A percentile compares a stretch with the other conserved stretches of the same genome.
Conservation (phyloP, 176 grass and related monocot genomes). For the Rhipidocladum racemiflorum region DNA sequence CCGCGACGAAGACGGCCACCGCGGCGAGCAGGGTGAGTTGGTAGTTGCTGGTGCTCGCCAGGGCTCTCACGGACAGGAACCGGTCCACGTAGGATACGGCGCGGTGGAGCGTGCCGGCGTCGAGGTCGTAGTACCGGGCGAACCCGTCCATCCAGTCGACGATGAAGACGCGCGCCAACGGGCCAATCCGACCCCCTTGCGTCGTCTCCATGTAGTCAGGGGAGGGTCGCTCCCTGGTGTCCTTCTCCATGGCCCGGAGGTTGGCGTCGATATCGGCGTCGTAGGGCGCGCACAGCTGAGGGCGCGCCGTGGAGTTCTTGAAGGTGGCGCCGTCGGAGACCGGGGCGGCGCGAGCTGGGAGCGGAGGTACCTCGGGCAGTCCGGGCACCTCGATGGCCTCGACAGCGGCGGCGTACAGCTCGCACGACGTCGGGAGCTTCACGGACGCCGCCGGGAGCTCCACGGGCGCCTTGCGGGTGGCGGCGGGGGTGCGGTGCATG, state of each 20-base stretch:
- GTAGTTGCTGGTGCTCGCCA: not conserved
- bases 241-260: conserved; percentile 8
- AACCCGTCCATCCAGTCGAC: not conserved
- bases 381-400: not conserved
- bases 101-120: not conserved
- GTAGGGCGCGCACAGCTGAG: not conserved
- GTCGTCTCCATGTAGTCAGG: conserved; percentile 16
- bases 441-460: not conserved
- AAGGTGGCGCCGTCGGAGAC: not conserved
- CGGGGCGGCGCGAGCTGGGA: not conserved
- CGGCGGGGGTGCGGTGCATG: not conserved
- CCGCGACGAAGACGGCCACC: not conserved
- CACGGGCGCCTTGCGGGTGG: not conserved
- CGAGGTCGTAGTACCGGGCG: not conserved
- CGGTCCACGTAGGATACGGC: not conserved
- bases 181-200: not conserved
- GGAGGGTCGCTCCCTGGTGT: not conserved
- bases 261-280: conserved; percentile 19
- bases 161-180: not conserved
- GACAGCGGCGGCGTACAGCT: not conserved
- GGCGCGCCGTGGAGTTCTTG: not conserved
- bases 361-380: too few species aligned
- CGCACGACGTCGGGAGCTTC: not conserved
- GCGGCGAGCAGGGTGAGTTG: not conserved
- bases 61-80: not conserved